Evolutionary conservation across 306 rosid species (phyloP), one percentile per base, ranked within the genome.

Genomic region (Datisca glomerata): DNA sequence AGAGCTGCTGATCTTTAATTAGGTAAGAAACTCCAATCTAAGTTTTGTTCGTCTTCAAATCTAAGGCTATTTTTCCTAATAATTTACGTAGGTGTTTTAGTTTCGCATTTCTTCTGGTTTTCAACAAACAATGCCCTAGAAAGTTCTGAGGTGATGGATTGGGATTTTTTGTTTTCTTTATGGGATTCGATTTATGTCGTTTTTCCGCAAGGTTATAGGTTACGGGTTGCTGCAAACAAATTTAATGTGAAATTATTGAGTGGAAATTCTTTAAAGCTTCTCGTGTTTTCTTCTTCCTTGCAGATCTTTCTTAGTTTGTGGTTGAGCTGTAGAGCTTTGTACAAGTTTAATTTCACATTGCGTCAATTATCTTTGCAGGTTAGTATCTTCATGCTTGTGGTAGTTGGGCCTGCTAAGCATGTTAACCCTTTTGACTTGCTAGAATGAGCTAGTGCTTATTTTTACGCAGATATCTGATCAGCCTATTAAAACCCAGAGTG

Each of bases 291-390:
- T 11, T n/a, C 17, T 42, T 31, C 12, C 59, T 43, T 25, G 18
- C 49, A 54, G 59, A 54, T 54, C 59, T 54, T 21, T 22, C 23
- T 31, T 19, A 2, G 2, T 32, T 41, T 53, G n/a, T 27, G 43
- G 21, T 8, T 53, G 21, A n/a, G 59, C 34, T 41, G 2, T 11
- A 31, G 49, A 42, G 32, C 21, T 54, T 41, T 46, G 32, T 41
- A 40, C 7, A 27, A n/a, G 5, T 54, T 52, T 21, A 54, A 33
- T 54, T 5, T 13, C 59, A 35, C 49, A 19, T 53, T 21, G 29
- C 24, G 14, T 29, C 6, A 29, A 31, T 17, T 22, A 9, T 41
- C 49, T 32, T 43, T 42, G 23, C 20, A 54, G 49, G 59, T 54
- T 41, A 19, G 49, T 54, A 36, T 43, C 41, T 41, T 13, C 36